Percentiles rank a stretch among this genome's conserved stretches.
Evolutionary conservation across 805 yeast genomes (phyloP).

Genomic region (Saccharomycopsis guyanensis): DNA sequence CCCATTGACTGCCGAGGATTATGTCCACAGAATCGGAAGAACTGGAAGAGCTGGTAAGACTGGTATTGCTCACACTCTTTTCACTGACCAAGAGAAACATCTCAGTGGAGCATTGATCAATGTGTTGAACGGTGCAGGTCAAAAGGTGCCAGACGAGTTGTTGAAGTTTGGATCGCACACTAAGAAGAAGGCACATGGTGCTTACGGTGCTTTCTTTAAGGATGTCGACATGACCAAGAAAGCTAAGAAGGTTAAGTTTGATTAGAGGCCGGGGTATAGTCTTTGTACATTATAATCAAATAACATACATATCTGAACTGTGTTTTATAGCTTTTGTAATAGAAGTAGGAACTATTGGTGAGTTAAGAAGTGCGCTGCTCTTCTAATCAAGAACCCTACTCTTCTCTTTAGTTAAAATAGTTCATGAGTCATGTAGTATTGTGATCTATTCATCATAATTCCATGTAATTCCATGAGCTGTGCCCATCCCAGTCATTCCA

Average conservation of each 20-base stretch:
- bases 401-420: too few species aligned
- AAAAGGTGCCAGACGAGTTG: slow-evolving; percentile 90
- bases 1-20: slow-evolving; percentile 94
- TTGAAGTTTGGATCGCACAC: slow-evolving; percentile 96
- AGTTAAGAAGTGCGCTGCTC: too few species aligned
- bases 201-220: slow-evolving; percentile 96
- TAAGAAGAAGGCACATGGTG: slow-evolving; percentile 93
- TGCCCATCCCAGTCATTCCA: too few species aligned
- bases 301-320: too few species aligned
- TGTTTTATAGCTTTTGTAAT: too few species aligned
- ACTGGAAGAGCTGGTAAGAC: slow-evolving; percentile 96
- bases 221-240: slow-evolving; percentile 83
- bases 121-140: slow-evolving; percentile 88
- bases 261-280: slow-evolving; percentile 29
- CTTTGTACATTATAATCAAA: too few species aligned
- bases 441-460: too few species aligned
- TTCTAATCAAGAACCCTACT: too few species aligned
- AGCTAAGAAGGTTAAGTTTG: slow-evolving; percentile 84
- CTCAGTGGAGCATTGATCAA: slow-evolving; percentile 90
- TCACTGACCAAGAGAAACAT: slow-evolving; percentile 96
- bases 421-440: too few species aligned
- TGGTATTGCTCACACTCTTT: slow-evolving; percentile 91
- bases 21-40: slow-evolving; percentile 95
- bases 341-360: too few species aligned
- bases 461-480: too few species aligned